A percentile compares a stretch with the other conserved stretches of the same genome.
Conservation (phyloP, 805 yeast genomes). For the Lachancea thermotolerans region DNA sequence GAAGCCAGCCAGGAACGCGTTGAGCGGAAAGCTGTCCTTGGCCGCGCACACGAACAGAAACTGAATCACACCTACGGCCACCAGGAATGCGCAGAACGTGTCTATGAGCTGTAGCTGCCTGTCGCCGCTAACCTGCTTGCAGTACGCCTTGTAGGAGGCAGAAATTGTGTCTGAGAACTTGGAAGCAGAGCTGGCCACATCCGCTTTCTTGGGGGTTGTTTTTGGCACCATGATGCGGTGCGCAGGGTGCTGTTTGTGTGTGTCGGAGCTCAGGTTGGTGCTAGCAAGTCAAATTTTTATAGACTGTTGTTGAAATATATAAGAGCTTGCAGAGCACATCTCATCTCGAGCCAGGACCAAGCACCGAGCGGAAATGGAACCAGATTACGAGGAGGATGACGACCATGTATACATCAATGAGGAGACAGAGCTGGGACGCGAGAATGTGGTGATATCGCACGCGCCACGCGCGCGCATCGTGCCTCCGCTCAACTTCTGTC, state of each 20-base stretch:
- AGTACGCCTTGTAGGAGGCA: slow-evolving; percentile 20
- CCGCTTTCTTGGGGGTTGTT: slow-evolving; percentile 2
- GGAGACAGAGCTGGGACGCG: slow-evolving; percentile 28
- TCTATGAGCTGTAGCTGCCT: slow-evolving; percentile 63
- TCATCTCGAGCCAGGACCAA: no score
- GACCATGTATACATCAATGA: slow-evolving; percentile 27
- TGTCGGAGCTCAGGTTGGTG: not conserved
- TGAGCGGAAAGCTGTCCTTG: slow-evolving; percentile 87
- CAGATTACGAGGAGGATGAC: slow-evolving; percentile 24
- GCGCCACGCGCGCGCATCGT: slow-evolving; percentile 67
- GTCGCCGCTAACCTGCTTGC: slow-evolving; percentile 29
- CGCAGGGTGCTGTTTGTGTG: slow-evolving; percentile 1
- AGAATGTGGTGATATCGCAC: slow-evolving; percentile 32
- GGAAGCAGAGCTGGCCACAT: slow-evolving; percentile 2
- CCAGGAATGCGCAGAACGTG: slow-evolving; percentile 65
- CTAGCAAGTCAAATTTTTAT: not conserved
- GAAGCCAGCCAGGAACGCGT: slow-evolving; percentile 93
- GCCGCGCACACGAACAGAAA: slow-evolving; percentile 68
- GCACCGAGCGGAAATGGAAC: not conserved
- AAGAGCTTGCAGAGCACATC: no score
- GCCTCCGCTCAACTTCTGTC: slow-evolving; percentile 93
- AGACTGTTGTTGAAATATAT: no score
- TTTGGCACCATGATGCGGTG: slow-evolving; percentile 1
- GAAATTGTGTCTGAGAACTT: slow-evolving; percentile 25
- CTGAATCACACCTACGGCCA: slow-evolving; percentile 68